These are phyloP conservation scores for Mrakia blollopis DNA, from an alignment of 768 basidiomycete species.

Conservation along the genomic window DNA sequence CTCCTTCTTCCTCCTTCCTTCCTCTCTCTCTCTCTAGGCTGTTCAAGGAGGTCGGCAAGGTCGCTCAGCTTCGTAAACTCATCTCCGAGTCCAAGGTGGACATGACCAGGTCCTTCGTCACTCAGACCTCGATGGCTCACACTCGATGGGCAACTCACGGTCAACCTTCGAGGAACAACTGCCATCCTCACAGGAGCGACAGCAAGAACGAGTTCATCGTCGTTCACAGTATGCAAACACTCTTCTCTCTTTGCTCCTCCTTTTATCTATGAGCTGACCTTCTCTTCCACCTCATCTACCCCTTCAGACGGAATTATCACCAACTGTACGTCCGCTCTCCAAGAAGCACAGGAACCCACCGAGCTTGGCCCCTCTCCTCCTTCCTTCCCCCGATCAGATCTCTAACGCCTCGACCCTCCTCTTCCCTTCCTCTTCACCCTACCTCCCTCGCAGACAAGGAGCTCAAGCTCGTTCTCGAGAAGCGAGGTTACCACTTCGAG, in stretches of 20 bases:
- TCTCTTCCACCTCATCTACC: background rate
- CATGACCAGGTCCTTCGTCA: conserved; percentile 67
- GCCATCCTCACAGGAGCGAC: conserved; percentile 90
- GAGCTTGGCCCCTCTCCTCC: background rate
- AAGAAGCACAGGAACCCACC: too few species aligned
- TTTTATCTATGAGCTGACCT: background rate
- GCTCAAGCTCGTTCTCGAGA: conserved; percentile 85
- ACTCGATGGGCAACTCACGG: conserved; percentile 99
- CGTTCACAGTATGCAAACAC: conserved; percentile 63
- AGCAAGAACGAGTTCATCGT: conserved; percentile 72
- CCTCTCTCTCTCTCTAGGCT: conserved; percentile 35
- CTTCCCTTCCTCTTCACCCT: background rate
- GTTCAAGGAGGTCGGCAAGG: conserved; percentile 98
- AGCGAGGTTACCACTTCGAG: conserved; percentile 88
- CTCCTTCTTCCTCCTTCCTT: background rate
- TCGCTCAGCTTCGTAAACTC: conserved; percentile 82
- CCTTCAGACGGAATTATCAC: conserved; percentile 82
- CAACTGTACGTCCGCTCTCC: conserved; percentile 52
- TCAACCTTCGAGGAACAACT: conserved; percentile 77
- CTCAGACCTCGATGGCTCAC: conserved; percentile 95
- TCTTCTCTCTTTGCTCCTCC: background rate
- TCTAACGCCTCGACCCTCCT: background rate
- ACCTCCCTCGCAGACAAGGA: conserved; percentile 51
- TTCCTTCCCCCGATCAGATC: background rate
- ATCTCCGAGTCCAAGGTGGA: conserved; percentile 68